Conservation (phyloP, 2,329 filamentous ascomycete species). For the Nemania serpens region DNA sequence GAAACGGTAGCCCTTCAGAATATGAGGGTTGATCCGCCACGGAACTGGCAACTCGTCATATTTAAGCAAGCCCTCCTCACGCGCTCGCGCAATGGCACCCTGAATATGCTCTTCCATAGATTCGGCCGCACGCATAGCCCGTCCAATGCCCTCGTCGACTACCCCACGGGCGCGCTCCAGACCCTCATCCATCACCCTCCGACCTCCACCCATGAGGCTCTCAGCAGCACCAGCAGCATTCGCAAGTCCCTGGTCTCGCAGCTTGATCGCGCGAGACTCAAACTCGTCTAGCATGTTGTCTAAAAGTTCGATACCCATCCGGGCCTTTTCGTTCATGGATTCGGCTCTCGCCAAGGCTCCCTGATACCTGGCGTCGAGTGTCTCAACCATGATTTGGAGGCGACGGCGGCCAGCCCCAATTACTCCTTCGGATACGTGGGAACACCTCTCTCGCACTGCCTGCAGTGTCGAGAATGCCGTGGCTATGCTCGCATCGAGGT, state of each 20-base stretch:
- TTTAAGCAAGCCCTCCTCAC: slow-evolving; percentile 79
- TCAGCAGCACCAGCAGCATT: slow-evolving; percentile 69
- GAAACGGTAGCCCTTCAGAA: slow-evolving; percentile 90
- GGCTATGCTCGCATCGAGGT: slow-evolving; percentile 79
- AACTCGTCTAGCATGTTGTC: slow-evolving; percentile 86
- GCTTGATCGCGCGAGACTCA: slow-evolving; percentile 78
- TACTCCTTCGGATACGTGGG: slow-evolving; percentile 86
- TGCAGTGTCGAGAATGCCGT: slow-evolving; percentile 85
- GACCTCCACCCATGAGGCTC: slow-evolving; percentile 76
- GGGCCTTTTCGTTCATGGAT: slow-evolving; percentile 88
- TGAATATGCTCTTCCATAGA: slow-evolving; percentile 85
- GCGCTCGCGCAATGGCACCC: slow-evolving; percentile 73
- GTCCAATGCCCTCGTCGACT: slow-evolving; percentile 79
- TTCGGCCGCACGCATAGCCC: slow-evolving; percentile 80
- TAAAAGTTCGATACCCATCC: slow-evolving; percentile 83
- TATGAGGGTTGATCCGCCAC: slow-evolving; percentile 95
- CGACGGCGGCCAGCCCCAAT: slow-evolving; percentile 84
- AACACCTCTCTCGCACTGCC: slow-evolving; percentile 85
- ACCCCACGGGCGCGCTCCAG: slow-evolving; percentile 75
- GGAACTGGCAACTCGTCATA: slow-evolving; percentile 91
- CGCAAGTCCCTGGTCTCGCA: slow-evolving; percentile 76
- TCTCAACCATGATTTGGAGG: slow-evolving; percentile 89
- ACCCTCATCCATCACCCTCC: slow-evolving; percentile 79
- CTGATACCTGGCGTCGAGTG: slow-evolving; percentile 84
- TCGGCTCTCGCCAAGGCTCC: slow-evolving; percentile 83